phyloP scores from a whole-genome alignment of 225 moss, liverwort and hornwort genomes.

The Marchantia paleacea region DNA sequence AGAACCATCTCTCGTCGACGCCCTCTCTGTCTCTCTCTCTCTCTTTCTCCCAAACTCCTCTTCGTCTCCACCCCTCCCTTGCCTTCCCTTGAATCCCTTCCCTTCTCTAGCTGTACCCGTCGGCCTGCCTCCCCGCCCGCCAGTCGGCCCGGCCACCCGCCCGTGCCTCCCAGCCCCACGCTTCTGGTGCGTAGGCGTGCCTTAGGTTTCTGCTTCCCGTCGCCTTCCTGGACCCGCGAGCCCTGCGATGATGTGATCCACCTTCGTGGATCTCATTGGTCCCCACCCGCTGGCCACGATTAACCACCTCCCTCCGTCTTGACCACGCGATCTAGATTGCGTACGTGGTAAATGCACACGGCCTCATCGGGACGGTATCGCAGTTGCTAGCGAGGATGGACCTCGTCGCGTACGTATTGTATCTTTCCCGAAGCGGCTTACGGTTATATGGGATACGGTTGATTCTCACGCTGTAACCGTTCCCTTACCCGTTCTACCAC shows the following conservation, averaged over 20 bases:
- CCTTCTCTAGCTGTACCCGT: background rate
- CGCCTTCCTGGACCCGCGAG: background rate
- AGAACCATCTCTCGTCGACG: background rate
- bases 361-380: background rate
- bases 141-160: slow-evolving; percentile 8
- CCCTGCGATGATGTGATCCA: background rate
- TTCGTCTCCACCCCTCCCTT: no score
- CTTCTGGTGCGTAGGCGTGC: background rate
- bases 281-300: background rate
- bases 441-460: background rate
- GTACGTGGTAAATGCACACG: slow-evolving; percentile 1
- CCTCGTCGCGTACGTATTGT: background rate
- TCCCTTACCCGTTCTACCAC: background rate
- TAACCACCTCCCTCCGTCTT: slow-evolving; percentile 12
- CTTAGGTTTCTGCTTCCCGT: background rate
- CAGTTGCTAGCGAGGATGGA: background rate
- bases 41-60: no score
- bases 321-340: slow-evolving; percentile 17
- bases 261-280: slow-evolving; percentile 1
- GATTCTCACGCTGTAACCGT: slow-evolving; percentile 9
- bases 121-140: background rate
- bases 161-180: slow-evolving; percentile 10
- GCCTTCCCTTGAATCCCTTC: background rate
- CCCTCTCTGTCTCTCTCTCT: no score
- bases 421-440: background rate